These are phyloP conservation scores for Diaporthe sp. DNA, from an alignment of 2,329 filamentous ascomycete species.

Conservation along the genomic window DNA sequence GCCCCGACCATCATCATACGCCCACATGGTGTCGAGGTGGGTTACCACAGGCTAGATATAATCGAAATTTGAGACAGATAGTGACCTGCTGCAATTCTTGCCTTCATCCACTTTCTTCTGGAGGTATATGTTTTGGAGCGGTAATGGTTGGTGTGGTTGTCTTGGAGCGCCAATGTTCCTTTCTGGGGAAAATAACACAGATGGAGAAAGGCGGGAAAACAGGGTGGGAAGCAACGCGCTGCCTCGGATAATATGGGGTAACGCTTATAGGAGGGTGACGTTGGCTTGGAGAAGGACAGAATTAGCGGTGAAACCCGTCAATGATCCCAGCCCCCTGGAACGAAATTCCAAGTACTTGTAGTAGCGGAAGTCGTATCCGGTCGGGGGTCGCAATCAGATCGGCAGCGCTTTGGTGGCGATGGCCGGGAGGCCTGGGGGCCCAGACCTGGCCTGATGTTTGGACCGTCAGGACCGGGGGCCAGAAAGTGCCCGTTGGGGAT, in stretches of 20 bases:
- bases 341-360: neutral
- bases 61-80: neutral
- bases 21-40: conserved; percentile 25
- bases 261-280: conserved; percentile 23
- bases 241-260: conserved; percentile 13
- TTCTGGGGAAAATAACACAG: neutral
- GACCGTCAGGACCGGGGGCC: conserved; percentile 11
- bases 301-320: conserved; percentile 33
- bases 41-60: neutral
- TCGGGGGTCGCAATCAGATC: conserved; percentile 3
- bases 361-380: conserved; percentile 27
- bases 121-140: neutral
- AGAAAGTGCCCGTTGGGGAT: neutral
- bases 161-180: neutral
- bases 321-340: conserved; percentile 30
- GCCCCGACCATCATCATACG: conserved; percentile 38
- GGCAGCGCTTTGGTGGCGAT: conserved; percentile 9
- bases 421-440: conserved; percentile 16
- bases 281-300: conserved; percentile 23
- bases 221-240: conserved; percentile 22
- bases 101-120: neutral
- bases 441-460: neutral
- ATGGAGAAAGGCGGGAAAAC: neutral
- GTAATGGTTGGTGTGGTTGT: neutral
- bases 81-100: neutral